These are phyloP conservation scores for Linnemannia zychae DNA, from an alignment of 192 early-diverging fungal species.

Conservation along the genomic window DNA sequence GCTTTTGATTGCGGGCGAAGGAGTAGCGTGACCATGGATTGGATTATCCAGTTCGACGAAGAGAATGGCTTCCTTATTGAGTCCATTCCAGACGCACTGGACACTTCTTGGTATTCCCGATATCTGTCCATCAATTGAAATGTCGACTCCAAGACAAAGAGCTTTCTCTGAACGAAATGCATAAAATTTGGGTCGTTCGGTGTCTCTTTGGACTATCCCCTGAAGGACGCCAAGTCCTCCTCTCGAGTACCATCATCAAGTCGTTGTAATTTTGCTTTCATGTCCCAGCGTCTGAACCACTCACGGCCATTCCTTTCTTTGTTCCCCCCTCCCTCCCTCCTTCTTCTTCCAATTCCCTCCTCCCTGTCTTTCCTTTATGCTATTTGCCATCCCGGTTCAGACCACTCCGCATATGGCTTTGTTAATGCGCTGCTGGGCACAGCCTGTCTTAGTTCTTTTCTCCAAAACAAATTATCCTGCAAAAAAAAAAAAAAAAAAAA, in stretches of 20 bases:
- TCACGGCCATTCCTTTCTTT: background rate
- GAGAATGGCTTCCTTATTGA: background rate
- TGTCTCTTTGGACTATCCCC: background rate
- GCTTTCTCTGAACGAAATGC: background rate
- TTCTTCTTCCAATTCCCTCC: background rate
- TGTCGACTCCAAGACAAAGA: background rate
- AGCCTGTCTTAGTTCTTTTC: background rate
- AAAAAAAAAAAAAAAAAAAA: too few species aligned
- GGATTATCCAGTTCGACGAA: background rate
- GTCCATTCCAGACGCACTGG: background rate
- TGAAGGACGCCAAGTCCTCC: conserved; percentile 1
- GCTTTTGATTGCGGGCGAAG: background rate
- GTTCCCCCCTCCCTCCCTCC: background rate
- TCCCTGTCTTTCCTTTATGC: background rate
- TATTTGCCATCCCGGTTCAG: background rate
- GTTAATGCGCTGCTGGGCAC: background rate
- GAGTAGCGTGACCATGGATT: background rate
- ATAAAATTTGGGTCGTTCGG: background rate
- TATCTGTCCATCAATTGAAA: background rate
- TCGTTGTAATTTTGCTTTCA: background rate
- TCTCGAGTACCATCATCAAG: background rate
- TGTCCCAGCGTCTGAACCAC: background rate
- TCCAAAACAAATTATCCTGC: background rate
- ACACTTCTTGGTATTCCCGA: background rate
- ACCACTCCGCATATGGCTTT: background rate